phyloP scores from a whole-genome alignment of 768 basidiomycete species.

The Tremella yokohamensis region DNA sequence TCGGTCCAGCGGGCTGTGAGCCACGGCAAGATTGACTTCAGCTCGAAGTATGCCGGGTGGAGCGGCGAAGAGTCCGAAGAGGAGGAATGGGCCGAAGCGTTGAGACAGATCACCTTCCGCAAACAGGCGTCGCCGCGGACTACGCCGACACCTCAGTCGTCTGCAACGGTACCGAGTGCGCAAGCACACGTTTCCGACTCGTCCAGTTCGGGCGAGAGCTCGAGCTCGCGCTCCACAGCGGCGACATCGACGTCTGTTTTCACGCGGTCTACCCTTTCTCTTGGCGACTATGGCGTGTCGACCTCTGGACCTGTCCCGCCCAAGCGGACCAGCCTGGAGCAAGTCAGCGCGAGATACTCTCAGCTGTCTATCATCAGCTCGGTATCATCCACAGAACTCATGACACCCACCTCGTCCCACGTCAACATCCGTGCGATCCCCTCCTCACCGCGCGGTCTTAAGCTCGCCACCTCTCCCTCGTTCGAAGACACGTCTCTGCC shows the following conservation, averaged over 20 bases:
- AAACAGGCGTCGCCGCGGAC: slow-evolving; percentile 10
- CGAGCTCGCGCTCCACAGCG: neutral
- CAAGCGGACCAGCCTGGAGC: neutral
- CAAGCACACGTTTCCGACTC: neutral
- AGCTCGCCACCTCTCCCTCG: neutral
- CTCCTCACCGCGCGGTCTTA: neutral
- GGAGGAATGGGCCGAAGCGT: slow-evolving; percentile 28
- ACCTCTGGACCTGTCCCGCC: neutral
- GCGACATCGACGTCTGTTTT: neutral
- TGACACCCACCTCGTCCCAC: neutral
- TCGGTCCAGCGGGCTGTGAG: slow-evolving; percentile 10
- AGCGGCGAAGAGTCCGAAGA: slow-evolving; percentile 39
- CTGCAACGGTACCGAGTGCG: neutral
- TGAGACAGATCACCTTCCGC: slow-evolving; percentile 14
- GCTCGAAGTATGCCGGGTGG: slow-evolving; percentile 22
- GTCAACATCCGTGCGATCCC: neutral
- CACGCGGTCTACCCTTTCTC: neutral
- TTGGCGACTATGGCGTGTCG: neutral
- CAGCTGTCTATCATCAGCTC: neutral
- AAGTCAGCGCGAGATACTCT: neutral
- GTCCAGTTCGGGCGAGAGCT: neutral
- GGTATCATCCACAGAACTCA: neutral
- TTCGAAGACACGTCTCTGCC: neutral
- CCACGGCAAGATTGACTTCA: too few species aligned
- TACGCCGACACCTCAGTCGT: neutral